Conservation (phyloP, 164 flowering plant genomes). For the Vitis cinerea region DNA sequence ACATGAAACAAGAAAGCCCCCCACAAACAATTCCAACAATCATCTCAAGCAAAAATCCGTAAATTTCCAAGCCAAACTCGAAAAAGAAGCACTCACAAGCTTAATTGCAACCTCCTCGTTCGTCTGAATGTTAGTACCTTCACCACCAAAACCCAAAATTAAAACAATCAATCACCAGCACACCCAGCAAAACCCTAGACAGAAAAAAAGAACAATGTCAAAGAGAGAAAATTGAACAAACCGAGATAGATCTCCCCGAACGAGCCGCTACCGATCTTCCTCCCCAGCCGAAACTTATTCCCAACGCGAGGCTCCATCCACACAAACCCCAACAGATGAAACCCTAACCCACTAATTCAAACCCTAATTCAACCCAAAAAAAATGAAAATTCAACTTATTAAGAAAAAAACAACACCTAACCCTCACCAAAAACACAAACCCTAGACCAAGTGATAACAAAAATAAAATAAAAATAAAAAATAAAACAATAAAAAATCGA, state of each 20-base stretch:
- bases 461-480: not conserved
- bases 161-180: not conserved
- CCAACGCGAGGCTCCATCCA: conserved; percentile 88
- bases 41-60: not conserved
- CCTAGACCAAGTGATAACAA: conserved; percentile 3
- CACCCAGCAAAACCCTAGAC: not conserved
- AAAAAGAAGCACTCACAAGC: conserved; percentile 54
- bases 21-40: too few species aligned
- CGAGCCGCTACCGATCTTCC: conserved; percentile 93
- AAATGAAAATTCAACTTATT: not conserved
- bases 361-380: conserved; percentile 6
- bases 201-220: not conserved
- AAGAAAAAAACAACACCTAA: not conserved
- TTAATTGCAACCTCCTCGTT: conserved; percentile 91
- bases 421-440: too few species aligned
- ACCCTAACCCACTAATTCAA: conserved; percentile 9
- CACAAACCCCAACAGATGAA: not conserved
- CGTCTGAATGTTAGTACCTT: conserved; percentile 85
- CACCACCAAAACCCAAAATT: conserved; percentile 5
- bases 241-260: conserved; percentile 94
- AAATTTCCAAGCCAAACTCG: not conserved
- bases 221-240: conserved; percentile 20
- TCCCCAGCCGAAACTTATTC: conserved; percentile 78
- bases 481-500: not conserved
- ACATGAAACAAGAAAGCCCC: too few species aligned